These are phyloP conservation scores for Penicillium silybi DNA, from an alignment of 495 filamentous ascomycete species.

Conservation along the genomic window DNA sequence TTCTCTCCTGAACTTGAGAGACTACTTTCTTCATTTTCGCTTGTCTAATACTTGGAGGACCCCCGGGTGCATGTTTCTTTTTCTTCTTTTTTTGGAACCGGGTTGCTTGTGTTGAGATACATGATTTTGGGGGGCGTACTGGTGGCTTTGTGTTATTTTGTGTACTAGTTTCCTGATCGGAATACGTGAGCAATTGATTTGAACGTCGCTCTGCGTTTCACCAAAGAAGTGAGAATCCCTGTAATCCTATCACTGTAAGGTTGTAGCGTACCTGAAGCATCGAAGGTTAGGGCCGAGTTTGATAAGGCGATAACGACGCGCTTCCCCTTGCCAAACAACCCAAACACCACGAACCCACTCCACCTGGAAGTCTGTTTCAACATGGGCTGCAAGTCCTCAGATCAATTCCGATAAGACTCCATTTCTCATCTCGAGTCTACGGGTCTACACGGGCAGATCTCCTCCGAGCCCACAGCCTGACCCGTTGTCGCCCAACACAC, in stretches of 20 bases:
- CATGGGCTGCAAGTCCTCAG: neutral
- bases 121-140: slow-evolving; percentile 27
- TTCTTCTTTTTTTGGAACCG: slow-evolving; percentile 11
- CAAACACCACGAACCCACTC: slow-evolving; percentile 18
- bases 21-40: slow-evolving; percentile 16
- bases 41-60: slow-evolving; percentile 31
- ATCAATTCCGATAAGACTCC: neutral
- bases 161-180: slow-evolving; percentile 18
- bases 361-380: slow-evolving; percentile 1
- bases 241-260: too few species aligned
- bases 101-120: slow-evolving; percentile 25
- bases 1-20: slow-evolving; percentile 11
- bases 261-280: neutral
- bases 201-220: neutral
- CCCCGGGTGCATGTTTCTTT: slow-evolving; percentile 19
- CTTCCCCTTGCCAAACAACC: slow-evolving; percentile 12
- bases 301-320: slow-evolving; percentile 23
- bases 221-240: too few species aligned
- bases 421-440: neutral
- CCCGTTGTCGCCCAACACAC: slow-evolving; percentile 3
- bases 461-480: neutral
- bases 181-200: slow-evolving; percentile 13
- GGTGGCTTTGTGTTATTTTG: slow-evolving; percentile 22
- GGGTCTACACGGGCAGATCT: neutral
- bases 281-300: neutral